Percentiles rank a stretch among this genome's conserved stretches.
phyloP scores from a whole-genome alignment of 73 alveolate genomes.

The Blepharisma stoltei region DNA sequence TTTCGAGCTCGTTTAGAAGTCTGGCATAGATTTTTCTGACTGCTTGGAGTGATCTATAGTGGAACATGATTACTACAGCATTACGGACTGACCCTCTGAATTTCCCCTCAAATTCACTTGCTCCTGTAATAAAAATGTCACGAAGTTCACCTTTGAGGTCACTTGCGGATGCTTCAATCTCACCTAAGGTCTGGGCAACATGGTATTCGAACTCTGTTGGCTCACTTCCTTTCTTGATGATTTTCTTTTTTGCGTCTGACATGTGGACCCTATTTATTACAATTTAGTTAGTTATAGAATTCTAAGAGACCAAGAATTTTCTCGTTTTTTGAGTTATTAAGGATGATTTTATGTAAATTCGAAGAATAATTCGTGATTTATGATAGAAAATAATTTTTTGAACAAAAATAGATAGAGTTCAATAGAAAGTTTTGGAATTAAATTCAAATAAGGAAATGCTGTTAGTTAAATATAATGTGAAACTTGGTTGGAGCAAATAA shows the following conservation, averaged over 20 bases:
- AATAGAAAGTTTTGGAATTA: too few species aligned
- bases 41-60: conserved; percentile 47
- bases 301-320: too few species aligned
- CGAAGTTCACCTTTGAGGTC: conserved; percentile 51
- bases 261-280: conserved; percentile 23
- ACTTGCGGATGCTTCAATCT: conserved; percentile 37
- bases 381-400: too few species aligned
- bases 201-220: conserved; percentile 23
- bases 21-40: conserved; percentile 51
- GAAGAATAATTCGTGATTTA: too few species aligned
- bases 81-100: conserved; percentile 23
- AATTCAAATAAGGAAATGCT: too few species aligned
- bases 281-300: not conserved
- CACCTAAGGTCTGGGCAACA: conserved; percentile 27
- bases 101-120: conserved; percentile 45
- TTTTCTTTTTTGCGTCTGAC: conserved; percentile 17
- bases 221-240: conserved; percentile 6
- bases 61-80: conserved; percentile 50
- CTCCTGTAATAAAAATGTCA: conserved; percentile 47
- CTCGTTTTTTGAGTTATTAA: too few species aligned
- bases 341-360: too few species aligned
- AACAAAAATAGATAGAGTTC: too few species aligned
- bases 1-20: conserved; percentile 47
- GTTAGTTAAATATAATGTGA: too few species aligned
- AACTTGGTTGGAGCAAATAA: too few species aligned